Evolutionary conservation across 805 yeast species (phyloP).

Genomic region (Wickerhamiella sergipiensis): DNA sequence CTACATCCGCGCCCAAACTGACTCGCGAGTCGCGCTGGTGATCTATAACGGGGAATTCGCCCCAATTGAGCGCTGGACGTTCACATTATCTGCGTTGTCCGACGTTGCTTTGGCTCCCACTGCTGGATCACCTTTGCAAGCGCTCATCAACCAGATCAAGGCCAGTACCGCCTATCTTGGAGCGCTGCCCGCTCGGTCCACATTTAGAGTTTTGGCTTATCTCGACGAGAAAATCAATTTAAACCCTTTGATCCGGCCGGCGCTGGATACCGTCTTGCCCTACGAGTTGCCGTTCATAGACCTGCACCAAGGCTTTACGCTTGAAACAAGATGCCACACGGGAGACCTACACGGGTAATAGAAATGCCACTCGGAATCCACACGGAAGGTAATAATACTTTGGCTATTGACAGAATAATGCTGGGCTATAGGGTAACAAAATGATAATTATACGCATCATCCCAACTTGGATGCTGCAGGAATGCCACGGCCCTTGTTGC

Average conservation of each 20-base stretch:
- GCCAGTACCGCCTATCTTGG: neutral
- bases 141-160: constrained; percentile 1
- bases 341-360: too few relatives aligned
- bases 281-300: neutral
- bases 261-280: neutral
- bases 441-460: neutral
- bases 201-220: neutral
- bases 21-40: neutral
- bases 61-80: constrained; percentile 1
- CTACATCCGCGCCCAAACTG: neutral
- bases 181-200: neutral
- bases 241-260: neutral
- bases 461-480: neutral
- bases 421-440: too few relatives aligned
- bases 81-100: neutral
- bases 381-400: too few relatives aligned
- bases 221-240: neutral
- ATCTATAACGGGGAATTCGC: neutral
- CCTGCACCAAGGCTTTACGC: neutral
- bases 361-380: too few relatives aligned
- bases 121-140: neutral
- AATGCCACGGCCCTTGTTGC: neutral
- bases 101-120: neutral
- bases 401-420: too few relatives aligned
- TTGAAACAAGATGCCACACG: neutral